phyloP scores from a whole-genome alignment of 495 filamentous ascomycete genomes.

The Penicillium atrosanguineum region DNA sequence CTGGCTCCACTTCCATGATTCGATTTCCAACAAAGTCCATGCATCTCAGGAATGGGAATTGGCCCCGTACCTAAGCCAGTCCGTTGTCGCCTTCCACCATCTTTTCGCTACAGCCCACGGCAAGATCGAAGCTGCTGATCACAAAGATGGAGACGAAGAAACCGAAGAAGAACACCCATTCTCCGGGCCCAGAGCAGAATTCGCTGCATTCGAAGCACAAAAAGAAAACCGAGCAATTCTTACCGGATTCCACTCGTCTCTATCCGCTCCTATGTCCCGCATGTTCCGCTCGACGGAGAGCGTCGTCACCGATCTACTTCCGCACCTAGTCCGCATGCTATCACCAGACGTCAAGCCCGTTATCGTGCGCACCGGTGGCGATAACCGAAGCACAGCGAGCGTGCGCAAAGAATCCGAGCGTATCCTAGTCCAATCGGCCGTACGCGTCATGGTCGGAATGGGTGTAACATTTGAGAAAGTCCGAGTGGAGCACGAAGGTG shows the following conservation, averaged over 20 bases:
- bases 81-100: slow-evolving; percentile 85
- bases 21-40: slow-evolving; percentile 70
- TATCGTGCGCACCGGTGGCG: slow-evolving; percentile 72
- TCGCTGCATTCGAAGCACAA: slow-evolving; percentile 68
- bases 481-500: slow-evolving; percentile 65
- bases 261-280: slow-evolving; percentile 60
- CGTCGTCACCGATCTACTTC: slow-evolving; percentile 77
- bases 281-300: slow-evolving; percentile 73
- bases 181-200: slow-evolving; percentile 76
- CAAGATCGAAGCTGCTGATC: slow-evolving; percentile 29
- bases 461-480: slow-evolving; percentile 80
- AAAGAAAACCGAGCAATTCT: slow-evolving; percentile 64
- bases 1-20: slow-evolving; percentile 93
- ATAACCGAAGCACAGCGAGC: slow-evolving; percentile 67
- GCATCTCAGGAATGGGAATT: slow-evolving; percentile 85
- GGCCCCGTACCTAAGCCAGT: slow-evolving; percentile 76
- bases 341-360: slow-evolving; percentile 90
- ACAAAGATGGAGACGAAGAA: slow-evolving; percentile 46
- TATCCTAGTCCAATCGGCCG: slow-evolving; percentile 71
- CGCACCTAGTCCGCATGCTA: slow-evolving; percentile 76
- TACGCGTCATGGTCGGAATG: slow-evolving; percentile 72
- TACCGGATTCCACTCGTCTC: slow-evolving; percentile 51
- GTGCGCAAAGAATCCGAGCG: slow-evolving; percentile 85
- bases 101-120: slow-evolving; percentile 67
- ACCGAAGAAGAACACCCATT: slow-evolving; percentile 65